A percentile compares a stretch with the other conserved stretches of the same genome.
phyloP scores from a whole-genome alignment of 257 asterid species.

The Solanum pimpinellifolium region DNA sequence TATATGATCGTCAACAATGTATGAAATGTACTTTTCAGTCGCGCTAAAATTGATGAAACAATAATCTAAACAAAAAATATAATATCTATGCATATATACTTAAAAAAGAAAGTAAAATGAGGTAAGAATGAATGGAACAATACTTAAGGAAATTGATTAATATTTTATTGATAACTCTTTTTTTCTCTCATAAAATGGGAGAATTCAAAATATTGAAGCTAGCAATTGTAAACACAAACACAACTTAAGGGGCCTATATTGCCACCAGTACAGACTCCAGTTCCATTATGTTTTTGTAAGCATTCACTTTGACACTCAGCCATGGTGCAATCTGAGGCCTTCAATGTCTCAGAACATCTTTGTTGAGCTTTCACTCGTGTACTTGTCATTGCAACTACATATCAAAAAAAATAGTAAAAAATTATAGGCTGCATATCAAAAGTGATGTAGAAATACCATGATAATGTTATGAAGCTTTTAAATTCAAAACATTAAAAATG shows the following conservation, averaged over 20 bases:
- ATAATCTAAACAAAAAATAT: neutral
- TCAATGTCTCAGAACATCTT: neutral
- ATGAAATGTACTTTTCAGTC: neutral
- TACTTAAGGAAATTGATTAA: neutral
- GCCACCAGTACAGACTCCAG: neutral
- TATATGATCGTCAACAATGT: neutral
- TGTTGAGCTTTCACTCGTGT: neutral
- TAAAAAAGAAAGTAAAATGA: neutral
- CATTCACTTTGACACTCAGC: neutral
- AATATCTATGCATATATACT: neutral
- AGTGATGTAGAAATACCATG: neutral
- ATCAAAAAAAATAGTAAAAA: neutral
- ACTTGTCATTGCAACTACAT: neutral
- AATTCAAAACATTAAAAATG: neutral
- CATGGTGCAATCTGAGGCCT: neutral
- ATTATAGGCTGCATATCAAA: neutral
- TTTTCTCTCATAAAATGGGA: neutral
- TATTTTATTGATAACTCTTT: neutral
- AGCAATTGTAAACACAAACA: neutral
- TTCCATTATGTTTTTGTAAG: neutral
- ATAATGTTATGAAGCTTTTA: neutral
- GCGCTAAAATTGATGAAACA: neutral
- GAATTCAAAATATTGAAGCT: neutral
- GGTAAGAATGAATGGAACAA: neutral
- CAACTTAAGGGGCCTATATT: neutral